A percentile compares a stretch with the other conserved stretches of the same genome.
phyloP scores from a whole-genome alignment of 805 yeast species.

The Cyberlindnera maclurae region DNA sequence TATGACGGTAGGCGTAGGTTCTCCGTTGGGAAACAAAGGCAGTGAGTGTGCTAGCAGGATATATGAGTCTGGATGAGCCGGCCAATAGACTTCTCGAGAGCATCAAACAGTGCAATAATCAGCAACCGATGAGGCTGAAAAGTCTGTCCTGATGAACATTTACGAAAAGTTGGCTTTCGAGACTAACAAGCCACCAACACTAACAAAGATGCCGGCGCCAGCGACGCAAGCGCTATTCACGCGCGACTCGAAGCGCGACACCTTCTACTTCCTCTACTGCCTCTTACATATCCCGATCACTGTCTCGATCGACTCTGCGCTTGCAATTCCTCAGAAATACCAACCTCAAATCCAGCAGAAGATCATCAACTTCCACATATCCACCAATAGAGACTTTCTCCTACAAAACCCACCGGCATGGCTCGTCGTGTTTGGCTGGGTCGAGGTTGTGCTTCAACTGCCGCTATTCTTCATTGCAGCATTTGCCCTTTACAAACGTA shows the following conservation, averaged over 20 bases:
- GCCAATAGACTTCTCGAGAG: too few species aligned
- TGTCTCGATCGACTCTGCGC: constrained; percentile 62
- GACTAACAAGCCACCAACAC: not conserved
- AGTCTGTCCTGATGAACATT: too few species aligned
- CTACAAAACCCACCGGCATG: constrained; percentile 55
- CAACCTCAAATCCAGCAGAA: constrained; percentile 40
- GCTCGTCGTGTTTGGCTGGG: constrained; percentile 62
- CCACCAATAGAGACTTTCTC: constrained; percentile 65
- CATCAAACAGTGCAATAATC: too few species aligned
- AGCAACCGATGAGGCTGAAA: too few species aligned
- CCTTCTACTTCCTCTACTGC: constrained; percentile 44
- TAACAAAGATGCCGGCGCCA: not conserved
- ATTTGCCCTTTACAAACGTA: constrained; percentile 27
- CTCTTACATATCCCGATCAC: constrained; percentile 72
- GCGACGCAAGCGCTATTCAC: constrained; percentile 12
- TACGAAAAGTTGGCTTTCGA: too few species aligned
- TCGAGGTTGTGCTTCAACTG: constrained; percentile 70
- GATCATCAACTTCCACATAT: constrained; percentile 53
- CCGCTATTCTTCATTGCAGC: constrained; percentile 63
- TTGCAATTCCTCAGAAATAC: constrained; percentile 52
- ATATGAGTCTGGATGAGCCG: too few species aligned
- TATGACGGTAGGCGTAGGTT: not conserved
- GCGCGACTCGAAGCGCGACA: constrained; percentile 25
- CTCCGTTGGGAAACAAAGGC: not conserved
- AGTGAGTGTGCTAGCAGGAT: too few species aligned